These are phyloP conservation scores for Pouteria glomerata DNA, from an alignment of 148 eudicot species.

Conservation along the genomic window DNA sequence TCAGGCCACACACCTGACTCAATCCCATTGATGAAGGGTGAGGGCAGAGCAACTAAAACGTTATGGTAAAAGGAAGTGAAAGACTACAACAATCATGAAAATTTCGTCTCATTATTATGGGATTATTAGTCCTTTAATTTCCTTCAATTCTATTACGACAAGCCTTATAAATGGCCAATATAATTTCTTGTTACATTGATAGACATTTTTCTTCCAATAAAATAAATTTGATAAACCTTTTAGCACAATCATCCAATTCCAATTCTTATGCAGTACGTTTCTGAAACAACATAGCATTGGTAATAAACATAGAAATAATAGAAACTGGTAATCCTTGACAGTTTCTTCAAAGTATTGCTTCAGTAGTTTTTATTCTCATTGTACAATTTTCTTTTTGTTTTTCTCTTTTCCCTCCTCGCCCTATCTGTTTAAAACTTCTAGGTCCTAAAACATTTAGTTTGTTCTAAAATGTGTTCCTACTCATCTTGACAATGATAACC, in stretches of 20 bases:
- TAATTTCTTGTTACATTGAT: not conserved
- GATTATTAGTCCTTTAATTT: not conserved
- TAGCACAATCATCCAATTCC: too few species aligned
- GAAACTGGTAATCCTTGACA: not conserved
- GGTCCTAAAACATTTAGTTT: not conserved
- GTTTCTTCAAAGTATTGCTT: not conserved
- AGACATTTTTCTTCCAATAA: not conserved
- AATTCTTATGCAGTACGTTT: too few species aligned
- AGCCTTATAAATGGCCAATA: not conserved
- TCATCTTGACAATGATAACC: not conserved
- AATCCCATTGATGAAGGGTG: constrained; percentile 12
- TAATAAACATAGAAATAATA: too few species aligned
- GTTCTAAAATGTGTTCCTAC: not conserved
- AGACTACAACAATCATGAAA: not conserved
- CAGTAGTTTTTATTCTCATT: not conserved
- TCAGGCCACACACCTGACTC: constrained; percentile 81
- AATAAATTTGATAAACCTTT: too few species aligned
- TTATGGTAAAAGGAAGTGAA: not conserved
- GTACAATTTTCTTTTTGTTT: not conserved
- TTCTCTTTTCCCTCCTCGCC: not conserved
- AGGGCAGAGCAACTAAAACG: constrained; percentile 6
- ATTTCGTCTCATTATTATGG: not conserved
- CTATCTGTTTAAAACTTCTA: not conserved
- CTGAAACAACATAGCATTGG: too few species aligned
- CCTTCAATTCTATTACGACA: not conserved